These are phyloP conservation scores for Cryphonectria japonica DNA, from an alignment of 2,329 filamentous ascomycete species.

Conservation along the genomic window DNA sequence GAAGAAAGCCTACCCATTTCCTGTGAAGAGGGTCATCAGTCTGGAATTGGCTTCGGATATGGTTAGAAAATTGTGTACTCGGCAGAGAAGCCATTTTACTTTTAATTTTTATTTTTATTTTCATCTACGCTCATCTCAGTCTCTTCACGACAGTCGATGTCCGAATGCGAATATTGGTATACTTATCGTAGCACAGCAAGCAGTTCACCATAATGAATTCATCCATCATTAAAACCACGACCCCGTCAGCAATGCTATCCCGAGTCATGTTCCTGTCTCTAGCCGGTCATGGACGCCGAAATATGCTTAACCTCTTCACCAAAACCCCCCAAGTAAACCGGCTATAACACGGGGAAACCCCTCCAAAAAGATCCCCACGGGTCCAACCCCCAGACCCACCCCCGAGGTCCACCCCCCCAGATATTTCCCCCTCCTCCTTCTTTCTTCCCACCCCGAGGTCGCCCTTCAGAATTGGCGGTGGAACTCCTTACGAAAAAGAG, in stretches of 20 bases:
- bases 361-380: background rate
- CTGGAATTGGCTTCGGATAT: no score
- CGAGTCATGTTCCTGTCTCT: background rate
- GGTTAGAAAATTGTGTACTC: background rate
- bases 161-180: background rate
- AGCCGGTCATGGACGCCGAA: background rate
- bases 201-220: background rate
- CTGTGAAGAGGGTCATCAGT: background rate
- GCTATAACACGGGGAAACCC: constrained; percentile 3
- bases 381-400: background rate
- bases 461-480: background rate
- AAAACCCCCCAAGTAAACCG: background rate
- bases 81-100: background rate
- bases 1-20: background rate
- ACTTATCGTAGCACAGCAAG: background rate
- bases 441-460: background rate
- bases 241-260: background rate
- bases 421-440: background rate
- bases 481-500: background rate
- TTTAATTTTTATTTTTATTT: background rate
- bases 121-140: background rate
- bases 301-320: background rate
- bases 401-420: background rate
- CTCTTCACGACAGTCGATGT: background rate
- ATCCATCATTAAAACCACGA: background rate